phyloP scores from a whole-genome alignment of 2,329 filamentous ascomycete species.

The Pseudocercospora eumusae region DNA sequence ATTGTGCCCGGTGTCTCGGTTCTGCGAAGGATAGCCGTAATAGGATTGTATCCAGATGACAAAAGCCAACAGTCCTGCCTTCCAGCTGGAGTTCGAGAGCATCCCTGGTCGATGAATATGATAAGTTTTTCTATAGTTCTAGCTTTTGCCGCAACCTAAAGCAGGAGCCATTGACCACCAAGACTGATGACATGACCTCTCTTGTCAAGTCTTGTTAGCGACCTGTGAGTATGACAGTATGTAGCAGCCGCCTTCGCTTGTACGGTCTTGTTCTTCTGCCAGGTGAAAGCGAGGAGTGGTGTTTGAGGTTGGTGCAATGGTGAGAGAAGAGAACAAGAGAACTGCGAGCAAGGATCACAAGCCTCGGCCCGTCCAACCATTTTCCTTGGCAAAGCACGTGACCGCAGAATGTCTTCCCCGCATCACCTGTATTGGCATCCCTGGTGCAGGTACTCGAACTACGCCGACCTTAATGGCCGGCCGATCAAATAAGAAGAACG shows the following conservation, averaged over 20 bases:
- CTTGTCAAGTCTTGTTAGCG: neutral
- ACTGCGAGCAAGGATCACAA: neutral
- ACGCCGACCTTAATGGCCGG: constrained; percentile 17
- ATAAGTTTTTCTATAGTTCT: neutral
- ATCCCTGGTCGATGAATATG: neutral
- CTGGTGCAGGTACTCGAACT: constrained; percentile 7
- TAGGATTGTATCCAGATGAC: neutral
- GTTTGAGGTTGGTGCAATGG: neutral
- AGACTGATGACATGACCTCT: neutral
- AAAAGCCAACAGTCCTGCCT: neutral
- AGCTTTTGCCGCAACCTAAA: neutral
- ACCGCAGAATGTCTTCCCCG: neutral
- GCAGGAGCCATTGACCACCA: neutral
- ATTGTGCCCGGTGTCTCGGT: neutral
- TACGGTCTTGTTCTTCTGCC: neutral
- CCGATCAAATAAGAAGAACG: constrained; percentile 17
- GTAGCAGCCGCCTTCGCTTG: neutral
- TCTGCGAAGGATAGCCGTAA: neutral
- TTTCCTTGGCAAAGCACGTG: neutral
- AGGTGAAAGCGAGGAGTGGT: neutral
- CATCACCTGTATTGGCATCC: neutral
- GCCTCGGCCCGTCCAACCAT: neutral
- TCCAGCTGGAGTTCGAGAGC: neutral
- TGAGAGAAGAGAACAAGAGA: neutral
- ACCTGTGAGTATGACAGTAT: neutral